Conservation (phyloP, 2,329 filamentous ascomycete genomes). For the Fusarium caatingaense region DNA sequence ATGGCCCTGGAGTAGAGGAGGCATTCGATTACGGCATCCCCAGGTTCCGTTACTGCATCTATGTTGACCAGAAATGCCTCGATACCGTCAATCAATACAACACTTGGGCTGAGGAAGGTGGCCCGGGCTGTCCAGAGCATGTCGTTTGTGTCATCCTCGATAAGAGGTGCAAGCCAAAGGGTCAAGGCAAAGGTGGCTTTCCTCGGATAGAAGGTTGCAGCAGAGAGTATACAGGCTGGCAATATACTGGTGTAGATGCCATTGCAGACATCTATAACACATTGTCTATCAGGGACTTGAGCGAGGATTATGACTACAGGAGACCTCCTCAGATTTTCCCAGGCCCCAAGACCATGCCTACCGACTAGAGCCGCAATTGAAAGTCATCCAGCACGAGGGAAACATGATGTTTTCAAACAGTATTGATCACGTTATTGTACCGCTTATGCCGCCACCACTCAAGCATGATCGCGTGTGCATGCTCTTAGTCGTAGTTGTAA, state of each 20-base stretch:
- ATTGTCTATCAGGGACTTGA: no score
- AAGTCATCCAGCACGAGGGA: no score
- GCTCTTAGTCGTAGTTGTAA: no score
- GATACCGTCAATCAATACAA: background rate
- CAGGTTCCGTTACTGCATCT: constrained; percentile 1
- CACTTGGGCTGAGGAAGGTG: background rate
- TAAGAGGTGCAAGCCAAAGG: background rate
- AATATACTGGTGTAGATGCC: background rate
- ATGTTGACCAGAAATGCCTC: constrained; percentile 5
- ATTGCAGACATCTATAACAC: background rate
- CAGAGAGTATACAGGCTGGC: constrained; percentile 16
- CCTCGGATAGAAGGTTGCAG: background rate
- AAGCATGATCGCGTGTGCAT: no score
- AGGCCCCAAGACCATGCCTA: background rate
- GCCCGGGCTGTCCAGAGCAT: fast-evolving
- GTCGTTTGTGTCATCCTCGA: constrained; percentile 2
- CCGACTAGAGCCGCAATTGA: background rate
- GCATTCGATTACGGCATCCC: background rate
- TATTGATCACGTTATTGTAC: no score
- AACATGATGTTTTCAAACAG: no score
- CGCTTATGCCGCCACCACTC: no score
- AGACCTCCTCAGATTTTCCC: background rate
- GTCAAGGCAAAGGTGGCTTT: background rate
- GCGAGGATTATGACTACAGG: background rate
- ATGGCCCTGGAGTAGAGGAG: background rate